Percentiles rank a stretch among this genome's conserved stretches.
Evolutionary conservation across 495 filamentous ascomycete genomes (phyloP).

Genomic region (Oleoguttula mirabilis): DNA sequence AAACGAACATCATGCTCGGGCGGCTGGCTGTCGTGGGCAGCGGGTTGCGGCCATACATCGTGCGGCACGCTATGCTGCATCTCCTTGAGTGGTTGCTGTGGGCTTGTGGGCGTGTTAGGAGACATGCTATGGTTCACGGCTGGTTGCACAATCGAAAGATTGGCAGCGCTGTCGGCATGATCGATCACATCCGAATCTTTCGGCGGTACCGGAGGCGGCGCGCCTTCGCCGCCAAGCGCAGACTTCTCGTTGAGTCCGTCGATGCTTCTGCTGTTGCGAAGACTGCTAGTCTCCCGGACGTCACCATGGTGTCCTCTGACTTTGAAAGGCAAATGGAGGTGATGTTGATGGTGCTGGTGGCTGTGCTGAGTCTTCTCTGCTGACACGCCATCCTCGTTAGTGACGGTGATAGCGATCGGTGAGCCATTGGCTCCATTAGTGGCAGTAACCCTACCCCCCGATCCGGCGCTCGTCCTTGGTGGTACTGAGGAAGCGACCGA

Average conservation of each 20-base stretch:
- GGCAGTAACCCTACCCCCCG: background rate
- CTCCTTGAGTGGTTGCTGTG: constrained; percentile 33
- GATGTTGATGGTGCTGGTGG: constrained; percentile 23
- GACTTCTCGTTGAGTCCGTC: constrained; percentile 11
- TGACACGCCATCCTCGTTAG: constrained; percentile 25
- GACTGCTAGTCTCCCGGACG: constrained; percentile 1
- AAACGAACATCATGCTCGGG: constrained; percentile 42
- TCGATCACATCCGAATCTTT: background rate
- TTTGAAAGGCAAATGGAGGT: constrained; percentile 22
- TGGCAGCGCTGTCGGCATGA: background rate
- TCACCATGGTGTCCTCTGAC: constrained; percentile 20
- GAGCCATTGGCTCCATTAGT: constrained; percentile 5
- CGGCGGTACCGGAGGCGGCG: background rate
- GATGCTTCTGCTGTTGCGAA: constrained; percentile 8
- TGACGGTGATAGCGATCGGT: constrained; percentile 29
- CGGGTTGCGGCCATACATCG: constrained; percentile 32
- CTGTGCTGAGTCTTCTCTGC: constrained; percentile 16
- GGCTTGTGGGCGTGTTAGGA: constrained; percentile 16
- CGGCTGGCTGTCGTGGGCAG: constrained; percentile 38
- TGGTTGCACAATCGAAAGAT: background rate
- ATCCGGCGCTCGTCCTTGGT: background rate
- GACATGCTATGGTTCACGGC: background rate
- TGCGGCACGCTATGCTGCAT: constrained; percentile 41
- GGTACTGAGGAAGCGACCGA: too few relatives aligned
- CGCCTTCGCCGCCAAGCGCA: background rate